phyloP scores from a whole-genome alignment of 1,139 yeast genomes.

The Blastobotrys illinoisensis region DNA sequence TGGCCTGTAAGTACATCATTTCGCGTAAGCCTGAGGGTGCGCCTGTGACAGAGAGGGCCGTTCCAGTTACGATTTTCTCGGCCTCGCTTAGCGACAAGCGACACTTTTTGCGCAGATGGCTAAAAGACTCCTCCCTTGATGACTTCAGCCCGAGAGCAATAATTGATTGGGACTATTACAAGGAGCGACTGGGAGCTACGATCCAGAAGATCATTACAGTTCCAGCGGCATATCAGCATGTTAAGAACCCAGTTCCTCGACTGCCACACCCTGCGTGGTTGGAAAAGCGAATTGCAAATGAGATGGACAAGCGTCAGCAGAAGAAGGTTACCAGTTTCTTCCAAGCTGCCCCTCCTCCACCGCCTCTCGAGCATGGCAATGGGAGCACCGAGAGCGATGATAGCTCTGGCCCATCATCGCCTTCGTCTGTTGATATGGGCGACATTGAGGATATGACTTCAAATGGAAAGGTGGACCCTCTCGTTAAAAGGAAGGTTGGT shows the following conservation, averaged over 20 bases:
- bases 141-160: conserved; percentile 78
- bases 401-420: not conserved
- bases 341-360: conserved; percentile 18
- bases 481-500: not conserved
- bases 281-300: conserved; percentile 51
- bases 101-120: conserved; percentile 77
- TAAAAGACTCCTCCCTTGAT: conserved; percentile 70
- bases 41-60: conserved; percentile 93
- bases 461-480: conserved; percentile 15
- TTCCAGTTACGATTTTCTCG: conserved; percentile 93
- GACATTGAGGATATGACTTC: conserved; percentile 76
- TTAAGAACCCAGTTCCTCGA: conserved; percentile 91
- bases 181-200: conserved; percentile 87
- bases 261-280: conserved; percentile 96
- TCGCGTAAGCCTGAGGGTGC: conserved; percentile 78
- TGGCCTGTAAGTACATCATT: conserved; percentile 91
- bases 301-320: conserved; percentile 69
- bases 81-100: conserved; percentile 61
- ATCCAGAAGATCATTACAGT: conserved; percentile 92
- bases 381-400: conserved; percentile 1
- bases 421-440: conserved; percentile 20
- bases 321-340: conserved; percentile 58
- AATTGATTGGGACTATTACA: conserved; percentile 90
- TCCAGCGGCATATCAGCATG: conserved; percentile 92
- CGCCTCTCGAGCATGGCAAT: not conserved